Evolutionary conservation across 208 protist genomes (phyloP).

Genomic region (Strigomonas galati): DNA sequence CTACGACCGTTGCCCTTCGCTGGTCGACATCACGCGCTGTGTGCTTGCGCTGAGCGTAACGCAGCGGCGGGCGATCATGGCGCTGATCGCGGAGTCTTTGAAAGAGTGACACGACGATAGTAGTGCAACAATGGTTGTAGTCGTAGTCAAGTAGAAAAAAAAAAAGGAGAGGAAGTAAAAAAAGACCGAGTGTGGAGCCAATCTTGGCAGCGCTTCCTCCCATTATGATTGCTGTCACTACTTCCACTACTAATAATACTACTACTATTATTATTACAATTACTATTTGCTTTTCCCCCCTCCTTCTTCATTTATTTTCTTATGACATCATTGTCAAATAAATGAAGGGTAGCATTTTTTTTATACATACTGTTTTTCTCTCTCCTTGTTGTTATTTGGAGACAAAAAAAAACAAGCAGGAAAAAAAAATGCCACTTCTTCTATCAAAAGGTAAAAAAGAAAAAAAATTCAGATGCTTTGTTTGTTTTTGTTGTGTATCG

Average conservation of each 20-base stretch:
- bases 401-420: constrained; percentile 14
- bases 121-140: not conserved
- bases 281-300: too few species aligned
- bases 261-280: too few species aligned
- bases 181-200: too few species aligned
- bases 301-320: too few species aligned
- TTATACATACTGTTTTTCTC: too few species aligned
- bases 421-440: constrained; percentile 1
- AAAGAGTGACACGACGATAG: too few species aligned
- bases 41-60: constrained; percentile 35
- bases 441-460: not conserved
- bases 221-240: too few species aligned
- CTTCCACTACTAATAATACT: too few species aligned
- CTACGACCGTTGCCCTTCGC: constrained; percentile 48
- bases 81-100: constrained; percentile 12
- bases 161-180: constrained; percentile 13
- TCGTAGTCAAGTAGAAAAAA: constrained; percentile 18
- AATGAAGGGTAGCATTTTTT: too few species aligned
- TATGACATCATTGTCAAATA: too few species aligned
- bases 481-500: constrained; percentile 3
- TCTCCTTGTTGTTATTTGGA: too few species aligned
- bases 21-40: constrained; percentile 45
- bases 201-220: too few species aligned
- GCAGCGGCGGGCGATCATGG: constrained; percentile 34
- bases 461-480: not conserved